These are phyloP conservation scores for Pterothamnion heteromorphum DNA, from an alignment of 31 red algal genomes.

Conservation along the genomic window DNA sequence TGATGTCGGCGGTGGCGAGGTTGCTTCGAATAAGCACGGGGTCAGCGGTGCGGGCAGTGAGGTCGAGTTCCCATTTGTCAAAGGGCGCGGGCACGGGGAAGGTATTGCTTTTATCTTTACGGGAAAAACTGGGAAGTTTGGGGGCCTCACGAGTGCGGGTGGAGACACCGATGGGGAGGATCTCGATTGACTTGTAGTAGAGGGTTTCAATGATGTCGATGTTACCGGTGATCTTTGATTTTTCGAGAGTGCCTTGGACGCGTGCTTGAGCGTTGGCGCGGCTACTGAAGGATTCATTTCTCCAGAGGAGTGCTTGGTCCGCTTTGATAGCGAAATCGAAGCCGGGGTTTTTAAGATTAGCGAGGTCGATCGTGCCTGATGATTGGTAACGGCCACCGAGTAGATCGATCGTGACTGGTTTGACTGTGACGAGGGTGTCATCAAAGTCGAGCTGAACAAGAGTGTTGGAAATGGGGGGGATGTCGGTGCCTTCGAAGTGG, in stretches of 20 bases:
- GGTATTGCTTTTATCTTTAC: neutral
- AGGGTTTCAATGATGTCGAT: neutral
- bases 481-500: neutral
- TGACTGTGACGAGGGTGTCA: neutral
- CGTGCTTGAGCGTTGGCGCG: neutral
- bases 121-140: neutral
- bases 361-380: neutral
- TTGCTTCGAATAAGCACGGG: conserved; percentile 36
- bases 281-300: neutral
- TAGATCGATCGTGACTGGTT: neutral
- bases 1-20: neutral
- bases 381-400: neutral
- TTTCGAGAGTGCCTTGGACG: neutral
- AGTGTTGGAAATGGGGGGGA: neutral
- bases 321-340: conserved; percentile 1
- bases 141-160: neutral
- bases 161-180: conserved; percentile 16
- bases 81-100: conserved; percentile 9
- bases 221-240: conserved; percentile 2
- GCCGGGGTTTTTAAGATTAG: neutral
- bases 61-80: conserved; percentile 16
- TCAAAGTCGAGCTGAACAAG: neutral
- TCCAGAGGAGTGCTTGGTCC: neutral
- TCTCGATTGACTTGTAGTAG: neutral
- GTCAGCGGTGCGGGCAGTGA: neutral